Base-by-base conservation (phyloP, 225 moss, liverwort and hornwort species). In the Physcomitrium patens region DNA sequence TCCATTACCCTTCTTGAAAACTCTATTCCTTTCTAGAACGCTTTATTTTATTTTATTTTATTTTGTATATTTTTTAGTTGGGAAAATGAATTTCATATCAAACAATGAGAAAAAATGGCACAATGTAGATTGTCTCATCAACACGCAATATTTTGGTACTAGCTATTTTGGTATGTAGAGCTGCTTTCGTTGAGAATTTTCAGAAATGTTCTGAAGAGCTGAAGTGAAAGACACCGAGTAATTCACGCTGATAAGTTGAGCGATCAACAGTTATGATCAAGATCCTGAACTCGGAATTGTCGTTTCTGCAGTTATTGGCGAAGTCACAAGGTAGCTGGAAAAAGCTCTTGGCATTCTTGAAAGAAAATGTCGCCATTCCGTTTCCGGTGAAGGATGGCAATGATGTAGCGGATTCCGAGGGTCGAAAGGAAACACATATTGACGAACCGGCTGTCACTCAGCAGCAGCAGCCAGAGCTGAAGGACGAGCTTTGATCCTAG, bases 321-420 rank as follows among this genome's bases (percentile, higher is more conserved):
- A 76, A 82, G 24, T 46, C 81, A 24, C 82, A 78, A 47, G 77
- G 74, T 17, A 85, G 48, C 27, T 80, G 83, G 20, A 90, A 87
- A 72, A 80, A 82, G 57, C 78, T 90, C 24, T 74, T 86, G 68
- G 71, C 60, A 16, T 90, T 93, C 70, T 65, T 89, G 28, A 85
- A 83, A 31, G 83, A 88, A 31, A 74, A 82, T 65, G 67, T 77
- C 31, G 67, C 64, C 1, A 65, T 86, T 48, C 76, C 84, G 12
- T 79, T 74, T 53, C 45, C 66, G 22, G 12, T 43, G 56, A 70
- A 77, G 68, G 79, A 76, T 24, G 79, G 60, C 22, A 48, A 44
- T 45, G 12, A 48, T 16, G 59, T 1, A 18, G 0, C 12, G 55
- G 71, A 50, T 46, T 48, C 28, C 45, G 42, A 55, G 12, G 49